These are phyloP conservation scores for Ensete ventricosum DNA, from an alignment of 176 grass and related monocot genomes.

Conservation along the genomic window DNA sequence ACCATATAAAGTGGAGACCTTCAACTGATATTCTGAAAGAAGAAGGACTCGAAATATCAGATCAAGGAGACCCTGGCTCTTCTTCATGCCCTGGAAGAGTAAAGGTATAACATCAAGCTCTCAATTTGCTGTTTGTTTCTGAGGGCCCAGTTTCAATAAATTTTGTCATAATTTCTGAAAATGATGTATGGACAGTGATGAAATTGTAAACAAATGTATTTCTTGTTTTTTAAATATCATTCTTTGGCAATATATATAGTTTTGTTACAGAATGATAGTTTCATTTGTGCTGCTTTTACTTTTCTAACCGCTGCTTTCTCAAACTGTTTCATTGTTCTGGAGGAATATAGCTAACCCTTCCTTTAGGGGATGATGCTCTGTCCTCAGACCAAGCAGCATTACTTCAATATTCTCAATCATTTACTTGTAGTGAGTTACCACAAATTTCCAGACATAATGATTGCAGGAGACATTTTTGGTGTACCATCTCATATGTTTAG, in stretches of 20 bases:
- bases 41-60: slow-evolving; percentile 70
- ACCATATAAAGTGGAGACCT: slow-evolving; percentile 84
- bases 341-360: background rate
- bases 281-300: too few relatives aligned
- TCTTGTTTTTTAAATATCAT: background rate
- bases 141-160: background rate
- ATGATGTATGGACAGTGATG: background rate
- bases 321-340: background rate
- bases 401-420: too few relatives aligned
- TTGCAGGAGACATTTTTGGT: too few relatives aligned
- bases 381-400: background rate
- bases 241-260: background rate
- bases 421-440: too few relatives aligned
- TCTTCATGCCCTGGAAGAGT: slow-evolving; percentile 42
- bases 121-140: slow-evolving; percentile 8
- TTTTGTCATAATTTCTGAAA: background rate
- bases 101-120: slow-evolving; percentile 36
- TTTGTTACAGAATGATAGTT: background rate
- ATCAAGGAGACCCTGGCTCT: slow-evolving; percentile 29
- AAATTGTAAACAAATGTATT: background rate
- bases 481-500: background rate
- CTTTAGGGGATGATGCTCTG: background rate
- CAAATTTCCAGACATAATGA: too few relatives aligned
- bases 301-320: too few relatives aligned
- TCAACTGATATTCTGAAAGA: slow-evolving; percentile 92